Evolutionary conservation across 306 rosid genomes (phyloP), one percentile per base, ranked within the genome.

Genomic region (Herpetospermum pedunculosum): DNA sequence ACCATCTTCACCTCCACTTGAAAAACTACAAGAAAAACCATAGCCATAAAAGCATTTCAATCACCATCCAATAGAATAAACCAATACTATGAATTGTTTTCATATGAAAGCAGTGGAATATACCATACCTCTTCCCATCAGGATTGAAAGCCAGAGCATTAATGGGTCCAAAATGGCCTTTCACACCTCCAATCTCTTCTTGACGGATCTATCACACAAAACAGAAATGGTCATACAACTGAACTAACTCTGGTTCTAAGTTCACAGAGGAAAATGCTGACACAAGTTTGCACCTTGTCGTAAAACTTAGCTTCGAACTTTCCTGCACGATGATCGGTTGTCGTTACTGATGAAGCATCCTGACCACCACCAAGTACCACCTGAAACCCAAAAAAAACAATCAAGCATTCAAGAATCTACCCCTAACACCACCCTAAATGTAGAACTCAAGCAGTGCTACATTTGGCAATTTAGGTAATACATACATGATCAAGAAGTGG

Each of bases 351-450:
- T 15, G 95, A 82, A 59, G 97, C 99, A 76, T 91, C 97, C 82
- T 94, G 99, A 81, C 99, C 99, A 87, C 99, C 99, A 78, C 97
- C 99, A 77, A 94, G 77, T 28, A 94, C 97, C 75, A 94, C 97
- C 98, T 94, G 46, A 12, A 58, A 65, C 78, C 28, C 78, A 55
- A 29, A 72, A 13, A 59, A 43, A n/a, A n/a, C 6, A 21, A 70
- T 30, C 5, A 18, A 44, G 41, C 19, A 48, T 30, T n/a, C n/a
- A 69, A 14, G 4, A 69, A n/a, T n/a, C n/a, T n/a, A n/a, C n/a
- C n/a, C n/a, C n/a, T n/a, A n/a, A n/a, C n/a, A n/a, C n/a, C n/a
- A n/a, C n/a, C n/a, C n/a, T 30, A 41, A 7, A 35, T 65, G 37
- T 72, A 28, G 25, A 44, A 46, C 5, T 11, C 14, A 2, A n/a